These are phyloP conservation scores for Amphibolis antarctica DNA, from an alignment of 106 monocot genomes.

Conservation along the genomic window DNA sequence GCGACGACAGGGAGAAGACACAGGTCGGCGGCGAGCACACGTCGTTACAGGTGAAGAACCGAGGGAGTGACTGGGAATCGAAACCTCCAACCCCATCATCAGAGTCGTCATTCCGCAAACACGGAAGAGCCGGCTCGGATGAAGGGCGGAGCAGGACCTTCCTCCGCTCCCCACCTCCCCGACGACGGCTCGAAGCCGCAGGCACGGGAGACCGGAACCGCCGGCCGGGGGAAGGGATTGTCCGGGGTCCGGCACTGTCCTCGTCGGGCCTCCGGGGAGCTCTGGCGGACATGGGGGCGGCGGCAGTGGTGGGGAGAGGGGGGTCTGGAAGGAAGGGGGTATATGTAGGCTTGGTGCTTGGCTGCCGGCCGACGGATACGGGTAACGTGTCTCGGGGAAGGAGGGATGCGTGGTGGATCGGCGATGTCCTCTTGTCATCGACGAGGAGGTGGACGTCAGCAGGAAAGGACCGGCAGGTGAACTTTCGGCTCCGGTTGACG, in stretches of 20 bases:
- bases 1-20: background rate
- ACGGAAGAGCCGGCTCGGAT: conserved; percentile 2
- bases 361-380: too few species aligned
- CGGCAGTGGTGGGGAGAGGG: background rate
- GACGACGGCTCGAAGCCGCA: background rate
- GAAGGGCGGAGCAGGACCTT: background rate
- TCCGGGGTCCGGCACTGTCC: background rate
- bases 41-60: conserved; percentile 1
- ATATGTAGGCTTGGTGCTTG: background rate
- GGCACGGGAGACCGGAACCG: background rate
- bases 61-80: background rate
- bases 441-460: too few species aligned
- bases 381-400: too few species aligned
- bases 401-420: too few species aligned
- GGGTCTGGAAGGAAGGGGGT: background rate
- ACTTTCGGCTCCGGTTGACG: too few species aligned
- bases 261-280: too few species aligned
- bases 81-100: background rate
- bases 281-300: too few species aligned
- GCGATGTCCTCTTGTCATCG: too few species aligned
- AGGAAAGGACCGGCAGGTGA: too few species aligned
- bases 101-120: background rate
- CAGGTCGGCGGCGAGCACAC: background rate
- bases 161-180: background rate
- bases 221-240: background rate